Conservation (phyloP, 352 stramenopile species). For the Pythium rishiriense region DNA sequence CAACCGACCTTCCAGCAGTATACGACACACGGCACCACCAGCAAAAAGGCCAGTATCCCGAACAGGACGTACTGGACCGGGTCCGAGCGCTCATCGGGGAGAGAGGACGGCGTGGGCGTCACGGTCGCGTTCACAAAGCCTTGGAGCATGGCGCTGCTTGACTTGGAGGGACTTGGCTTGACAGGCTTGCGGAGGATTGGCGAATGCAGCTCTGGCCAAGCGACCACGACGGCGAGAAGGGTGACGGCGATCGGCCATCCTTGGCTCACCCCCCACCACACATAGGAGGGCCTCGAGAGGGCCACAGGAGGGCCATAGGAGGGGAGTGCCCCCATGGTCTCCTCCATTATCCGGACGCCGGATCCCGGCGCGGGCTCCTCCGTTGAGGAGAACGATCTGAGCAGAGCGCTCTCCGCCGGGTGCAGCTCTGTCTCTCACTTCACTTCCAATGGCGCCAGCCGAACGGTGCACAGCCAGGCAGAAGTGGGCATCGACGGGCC, state of each 20-base stretch:
- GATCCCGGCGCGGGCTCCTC: too few relatives aligned
- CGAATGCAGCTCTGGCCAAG: neutral
- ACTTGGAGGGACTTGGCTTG: neutral
- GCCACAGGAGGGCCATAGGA: neutral
- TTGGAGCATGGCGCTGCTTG: conserved; percentile 2
- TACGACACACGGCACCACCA: conserved; percentile 5
- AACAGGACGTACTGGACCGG: conserved; percentile 6
- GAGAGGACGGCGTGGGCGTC: neutral
- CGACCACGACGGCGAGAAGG: neutral
- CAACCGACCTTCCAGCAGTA: conserved; percentile 12
- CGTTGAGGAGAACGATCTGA: neutral
- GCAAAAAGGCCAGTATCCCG: neutral
- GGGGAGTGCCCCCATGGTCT: too few relatives aligned
- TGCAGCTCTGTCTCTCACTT: conserved; percentile 3
- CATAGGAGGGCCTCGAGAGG: neutral
- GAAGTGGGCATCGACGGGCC: neutral
- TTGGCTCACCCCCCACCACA: neutral
- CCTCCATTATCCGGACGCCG: neutral
- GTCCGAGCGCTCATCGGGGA: neutral
- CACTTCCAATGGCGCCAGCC: neutral
- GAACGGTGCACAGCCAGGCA: neutral
- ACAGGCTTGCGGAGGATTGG: neutral
- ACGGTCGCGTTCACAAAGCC: conserved; percentile 6
- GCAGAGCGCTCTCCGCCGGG: neutral
- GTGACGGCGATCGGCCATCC: neutral